Evolutionary conservation across 192 early-diverging fungal genomes (phyloP), one percentile per base, ranked within the genome.

Genomic region (Coemansia sp.): DNA sequence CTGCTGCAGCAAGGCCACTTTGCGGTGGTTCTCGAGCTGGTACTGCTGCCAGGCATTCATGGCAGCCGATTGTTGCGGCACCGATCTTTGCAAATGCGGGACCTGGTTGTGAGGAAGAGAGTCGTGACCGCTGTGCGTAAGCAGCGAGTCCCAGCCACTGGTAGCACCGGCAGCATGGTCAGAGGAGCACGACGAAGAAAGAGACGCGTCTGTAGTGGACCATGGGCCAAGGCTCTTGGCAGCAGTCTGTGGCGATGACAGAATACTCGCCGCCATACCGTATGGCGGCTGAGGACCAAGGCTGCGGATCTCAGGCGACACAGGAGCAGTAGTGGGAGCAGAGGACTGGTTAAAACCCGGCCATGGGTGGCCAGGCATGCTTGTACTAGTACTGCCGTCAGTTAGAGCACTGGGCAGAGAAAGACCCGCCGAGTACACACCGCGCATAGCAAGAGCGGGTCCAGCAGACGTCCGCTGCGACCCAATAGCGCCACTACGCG

Each of bases 41-140:
- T 73, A 78, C 63, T 78, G 76, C 45, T 73, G 76, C 76, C 76
- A 78, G 21, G 66, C 76, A 37, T 55, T 20, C 26, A 77, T 65
- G 5, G 75, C 69, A 1, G 69, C 65, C 11, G 55, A 57, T 31
- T 31, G 40, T 28, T 69, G 50, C 18, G 26, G 20, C 35, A 24
- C 23, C 36, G 33, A 59, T 42, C 21, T 57, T 2, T 33, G 59
- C 20, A 6, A 31, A 4, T 31, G 21, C 40, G 39, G 59, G 16
- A 35, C 34, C 42, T 48, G 36, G 50, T 53, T 53, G 11, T 31
- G 10, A 14, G 13, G 9, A 28, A 4, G 39, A 5, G 59, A 28
- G 24, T 1, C 14, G 3, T 42, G 21, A 13, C 37, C 38, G 5
- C 39, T 61, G 59, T 26, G 24, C 13, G 36, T 42, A 6, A 53